These are phyloP conservation scores for Kodamaea anthophila DNA, from an alignment of 1,139 yeast species.

Conservation along the genomic window DNA sequence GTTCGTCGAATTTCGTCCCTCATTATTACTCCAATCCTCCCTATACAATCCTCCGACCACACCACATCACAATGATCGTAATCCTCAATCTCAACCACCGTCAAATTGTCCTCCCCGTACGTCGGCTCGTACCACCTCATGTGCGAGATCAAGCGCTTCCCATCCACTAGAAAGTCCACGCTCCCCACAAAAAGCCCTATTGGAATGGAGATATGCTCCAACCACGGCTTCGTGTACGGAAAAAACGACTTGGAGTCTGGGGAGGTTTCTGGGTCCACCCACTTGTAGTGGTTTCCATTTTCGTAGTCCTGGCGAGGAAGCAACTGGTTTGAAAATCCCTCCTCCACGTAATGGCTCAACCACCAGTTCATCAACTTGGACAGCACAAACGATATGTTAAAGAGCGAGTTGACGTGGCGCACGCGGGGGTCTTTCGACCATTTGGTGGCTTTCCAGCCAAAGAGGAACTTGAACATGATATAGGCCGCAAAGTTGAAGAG, in stretches of 20 bases:
- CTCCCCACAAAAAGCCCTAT: constrained; percentile 58
- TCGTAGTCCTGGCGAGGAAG: constrained; percentile 28
- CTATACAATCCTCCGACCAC: constrained; percentile 49
- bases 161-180: constrained; percentile 62
- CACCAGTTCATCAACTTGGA: constrained; percentile 88
- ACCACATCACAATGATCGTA: constrained; percentile 51
- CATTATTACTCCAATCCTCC: constrained; percentile 21
- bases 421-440: constrained; percentile 61
- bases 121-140: constrained; percentile 46
- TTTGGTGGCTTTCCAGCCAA: constrained; percentile 75
- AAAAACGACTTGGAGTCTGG: constrained; percentile 52
- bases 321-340: constrained; percentile 37
- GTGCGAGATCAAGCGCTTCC: constrained; percentile 47
- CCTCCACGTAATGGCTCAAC: constrained; percentile 45
- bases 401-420: constrained; percentile 68
- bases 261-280: constrained; percentile 8
- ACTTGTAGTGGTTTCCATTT: constrained; percentile 21
- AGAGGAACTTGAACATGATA: constrained; percentile 73
- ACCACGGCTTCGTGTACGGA: constrained; percentile 51
- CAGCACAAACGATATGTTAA: constrained; percentile 81
- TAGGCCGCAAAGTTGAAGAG: constrained; percentile 63
- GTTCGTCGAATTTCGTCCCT: constrained; percentile 7
- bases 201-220: constrained; percentile 42
- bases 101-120: constrained; percentile 32
- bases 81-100: constrained; percentile 34